Evolutionary conservation across 1,284 basidiomycete species (phyloP), one percentile per base, ranked within the genome.

Genomic region (Microbotryomycetes sp.): DNA sequence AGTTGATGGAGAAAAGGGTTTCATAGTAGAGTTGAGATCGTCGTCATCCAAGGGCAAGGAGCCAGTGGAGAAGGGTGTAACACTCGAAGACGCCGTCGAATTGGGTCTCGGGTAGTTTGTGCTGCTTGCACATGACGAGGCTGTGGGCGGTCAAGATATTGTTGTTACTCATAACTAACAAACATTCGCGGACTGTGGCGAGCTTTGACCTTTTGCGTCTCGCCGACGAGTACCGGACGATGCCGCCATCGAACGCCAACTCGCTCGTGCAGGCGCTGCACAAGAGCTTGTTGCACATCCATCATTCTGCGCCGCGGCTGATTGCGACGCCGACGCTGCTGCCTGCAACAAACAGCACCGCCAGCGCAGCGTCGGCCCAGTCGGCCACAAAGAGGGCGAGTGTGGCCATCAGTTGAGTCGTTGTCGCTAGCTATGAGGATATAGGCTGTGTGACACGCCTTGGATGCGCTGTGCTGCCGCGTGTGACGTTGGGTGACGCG

Each of bases 401-500:
- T 27, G 68, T 71, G 3, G 70, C 70, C 4, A 71, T 71, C 61
- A 70, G 70, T n/a, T 71, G 53, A 49, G 66, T 54, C 18, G 35
- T 30, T 6, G 41, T 52, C 0, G 2, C 24, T 30, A n/a, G 4
- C 28, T n/a, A n/a, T n/a, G n/a, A n/a, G n/a, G n/a, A n/a, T n/a
- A n/a, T n/a, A n/a, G n/a, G n/a, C n/a, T n/a, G n/a, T n/a, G n/a
- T n/a, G n/a, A n/a, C n/a, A n/a, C 9, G 35, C 35, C 35, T 41
- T 41, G 35, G 18, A 45, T 15, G 41, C 41, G 15, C 41, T n/a
- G n/a, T n/a, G n/a, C n/a, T n/a, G n/a, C n/a, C n/a, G 35, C 35
- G 35, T 41, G 35, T 18, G 35, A 41, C 18, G 35, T 18, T 41
- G 35, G 9, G 11, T 9, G 18, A 41, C 35, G 35, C 35, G 35